Evolutionary conservation across 2,329 filamentous ascomycete species (phyloP).

Genomic region (Diaporthe caulivora): DNA sequence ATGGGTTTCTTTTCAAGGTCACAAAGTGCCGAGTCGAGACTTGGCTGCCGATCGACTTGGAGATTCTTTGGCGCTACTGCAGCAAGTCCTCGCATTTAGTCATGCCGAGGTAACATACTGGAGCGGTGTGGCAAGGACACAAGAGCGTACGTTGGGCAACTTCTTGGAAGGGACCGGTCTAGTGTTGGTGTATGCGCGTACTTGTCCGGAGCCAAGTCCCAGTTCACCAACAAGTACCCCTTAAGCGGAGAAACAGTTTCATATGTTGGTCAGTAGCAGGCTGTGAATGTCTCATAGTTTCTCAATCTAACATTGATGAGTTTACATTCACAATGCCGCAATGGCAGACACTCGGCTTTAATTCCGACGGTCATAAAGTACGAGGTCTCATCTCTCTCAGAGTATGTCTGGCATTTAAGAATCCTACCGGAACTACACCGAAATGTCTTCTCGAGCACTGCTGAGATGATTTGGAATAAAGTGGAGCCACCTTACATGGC

Average conservation of each 20-base stretch:
- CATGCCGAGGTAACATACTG: not conserved
- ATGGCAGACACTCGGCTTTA: not conserved
- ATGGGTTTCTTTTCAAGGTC: not conserved
- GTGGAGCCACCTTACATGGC: not conserved
- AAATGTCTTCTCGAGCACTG: not conserved
- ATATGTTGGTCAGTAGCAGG: too few relatives aligned
- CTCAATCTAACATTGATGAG: not conserved
- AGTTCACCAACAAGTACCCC: not conserved
- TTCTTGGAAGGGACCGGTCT: not conserved
- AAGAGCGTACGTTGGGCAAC: not conserved
- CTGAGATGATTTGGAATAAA: not conserved
- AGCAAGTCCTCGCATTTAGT: not conserved
- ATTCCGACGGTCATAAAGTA: not conserved
- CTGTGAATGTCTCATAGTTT: too few relatives aligned
- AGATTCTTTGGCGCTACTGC: not conserved
- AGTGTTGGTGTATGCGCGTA: too few relatives aligned
- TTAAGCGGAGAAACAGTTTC: too few relatives aligned
- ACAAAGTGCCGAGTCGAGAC: not conserved
- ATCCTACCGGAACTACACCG: not conserved
- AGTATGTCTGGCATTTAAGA: too few relatives aligned
- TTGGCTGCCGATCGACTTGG: not conserved
- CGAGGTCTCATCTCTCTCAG: not conserved
- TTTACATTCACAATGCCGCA: rapidly evolving
- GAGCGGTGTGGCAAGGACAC: not conserved
- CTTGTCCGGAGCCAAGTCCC: not conserved